Evolutionary conservation across 164 flowering plant genomes (phyloP).

Genomic region (Brasenia schreberi): DNA sequence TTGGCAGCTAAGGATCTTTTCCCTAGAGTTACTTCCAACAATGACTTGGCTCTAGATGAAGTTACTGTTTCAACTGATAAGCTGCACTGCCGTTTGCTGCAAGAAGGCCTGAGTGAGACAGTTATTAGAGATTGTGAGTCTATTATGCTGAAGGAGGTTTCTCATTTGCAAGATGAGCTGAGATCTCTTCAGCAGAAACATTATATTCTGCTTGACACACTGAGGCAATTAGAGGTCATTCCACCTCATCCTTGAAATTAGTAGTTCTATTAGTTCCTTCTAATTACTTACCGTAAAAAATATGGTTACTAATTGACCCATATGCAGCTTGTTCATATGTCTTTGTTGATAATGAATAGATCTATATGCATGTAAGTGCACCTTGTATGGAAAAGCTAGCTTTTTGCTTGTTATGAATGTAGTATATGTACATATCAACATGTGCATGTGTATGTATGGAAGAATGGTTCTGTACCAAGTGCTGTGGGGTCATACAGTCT

Average conservation of each 20-base stretch:
- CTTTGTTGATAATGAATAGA: too few relatives aligned
- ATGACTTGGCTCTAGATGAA: conserved; percentile 60
- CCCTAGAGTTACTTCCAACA: conserved; percentile 60
- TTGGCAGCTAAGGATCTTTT: conserved; percentile 73
- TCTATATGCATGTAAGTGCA: too few relatives aligned
- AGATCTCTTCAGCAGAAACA: conserved; percentile 70
- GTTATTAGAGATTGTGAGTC: conserved; percentile 77
- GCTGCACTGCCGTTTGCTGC: conserved; percentile 46
- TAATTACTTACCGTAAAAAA: too few relatives aligned
- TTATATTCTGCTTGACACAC: conserved; percentile 50
- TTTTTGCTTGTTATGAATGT: too few relatives aligned
- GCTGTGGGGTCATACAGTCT: too few relatives aligned
- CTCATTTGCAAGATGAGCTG: conserved; percentile 60
- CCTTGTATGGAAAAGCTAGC: too few relatives aligned
- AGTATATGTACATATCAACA: too few relatives aligned
- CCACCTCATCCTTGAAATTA: conserved; percentile 1
- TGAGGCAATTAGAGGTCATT: conserved; percentile 81
- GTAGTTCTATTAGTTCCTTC: neutral
- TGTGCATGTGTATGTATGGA: too few relatives aligned
- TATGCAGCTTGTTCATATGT: neutral
- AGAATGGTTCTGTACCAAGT: too few relatives aligned
- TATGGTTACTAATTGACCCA: neutral
- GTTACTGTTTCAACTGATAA: conserved; percentile 78
- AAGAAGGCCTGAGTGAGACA: conserved; percentile 64
- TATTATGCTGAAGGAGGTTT: conserved; percentile 64